phyloP scores from a whole-genome alignment of 768 basidiomycete species.

The Auricularia auricula-judae region DNA sequence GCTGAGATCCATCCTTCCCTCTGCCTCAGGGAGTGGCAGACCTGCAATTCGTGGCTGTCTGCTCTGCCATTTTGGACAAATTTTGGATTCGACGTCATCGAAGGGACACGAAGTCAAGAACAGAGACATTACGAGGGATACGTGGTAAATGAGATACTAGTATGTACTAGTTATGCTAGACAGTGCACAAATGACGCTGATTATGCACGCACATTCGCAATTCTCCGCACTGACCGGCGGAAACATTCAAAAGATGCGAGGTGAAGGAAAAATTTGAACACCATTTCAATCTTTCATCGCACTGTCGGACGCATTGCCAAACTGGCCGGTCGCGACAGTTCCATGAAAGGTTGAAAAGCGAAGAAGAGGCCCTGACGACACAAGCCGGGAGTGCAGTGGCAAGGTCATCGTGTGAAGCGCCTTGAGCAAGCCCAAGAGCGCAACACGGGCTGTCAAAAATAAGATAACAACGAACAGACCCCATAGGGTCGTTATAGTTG shows the following conservation, averaged over 20 bases:
- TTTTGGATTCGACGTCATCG: background rate
- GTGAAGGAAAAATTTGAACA: background rate
- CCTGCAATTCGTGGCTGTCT: too few relatives aligned
- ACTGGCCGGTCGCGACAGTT: background rate
- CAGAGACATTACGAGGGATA: background rate
- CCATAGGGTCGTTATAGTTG: slow-evolving; percentile 13
- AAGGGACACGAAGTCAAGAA: background rate
- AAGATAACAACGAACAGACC: background rate
- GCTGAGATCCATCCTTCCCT: background rate
- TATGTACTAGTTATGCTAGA: too few relatives aligned
- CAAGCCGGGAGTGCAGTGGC: background rate
- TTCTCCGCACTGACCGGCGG: background rate
- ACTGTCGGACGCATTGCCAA: background rate
- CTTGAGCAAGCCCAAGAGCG: background rate
- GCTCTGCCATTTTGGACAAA: background rate
- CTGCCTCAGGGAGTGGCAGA: background rate
- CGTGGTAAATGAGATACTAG: background rate
- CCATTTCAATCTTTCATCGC: background rate
- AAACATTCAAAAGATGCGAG: background rate
- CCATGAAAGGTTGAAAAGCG: background rate
- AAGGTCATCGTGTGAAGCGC: background rate
- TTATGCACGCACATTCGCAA: too few relatives aligned
- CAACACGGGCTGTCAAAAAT: background rate
- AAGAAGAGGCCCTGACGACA: background rate
- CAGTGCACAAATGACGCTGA: too few relatives aligned